Percentiles rank a stretch among this genome's conserved stretches.
These are phyloP conservation scores for Sporisorium graminicola DNA, from an alignment of 1,284 basidiomycete genomes.

Conservation along the genomic window DNA sequence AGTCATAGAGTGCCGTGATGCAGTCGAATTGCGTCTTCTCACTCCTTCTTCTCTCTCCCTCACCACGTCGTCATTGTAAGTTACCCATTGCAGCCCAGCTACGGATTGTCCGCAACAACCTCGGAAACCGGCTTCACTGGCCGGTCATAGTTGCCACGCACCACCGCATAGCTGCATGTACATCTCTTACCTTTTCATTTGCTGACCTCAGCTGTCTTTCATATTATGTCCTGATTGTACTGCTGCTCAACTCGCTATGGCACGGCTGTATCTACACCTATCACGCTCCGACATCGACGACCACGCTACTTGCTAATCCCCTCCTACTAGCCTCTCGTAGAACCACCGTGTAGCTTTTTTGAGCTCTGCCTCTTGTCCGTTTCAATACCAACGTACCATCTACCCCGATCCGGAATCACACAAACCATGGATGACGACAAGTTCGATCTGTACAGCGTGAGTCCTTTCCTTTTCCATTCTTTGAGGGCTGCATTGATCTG, in stretches of 20 bases:
- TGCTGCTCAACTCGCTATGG: neutral
- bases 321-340: neutral
- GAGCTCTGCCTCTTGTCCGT: neutral
- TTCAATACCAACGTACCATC: conserved; percentile 1
- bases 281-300: neutral
- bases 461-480: conserved; percentile 10
- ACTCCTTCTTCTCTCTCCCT: neutral
- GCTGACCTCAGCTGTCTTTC: conserved; percentile 2
- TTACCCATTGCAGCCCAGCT: conserved; percentile 6
- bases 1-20: neutral
- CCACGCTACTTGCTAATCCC: too few species aligned
- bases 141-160: neutral
- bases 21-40: neutral
- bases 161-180: neutral
- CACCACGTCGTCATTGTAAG: conserved; percentile 23
- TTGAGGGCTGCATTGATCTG: neutral
- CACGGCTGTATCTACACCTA: conserved; percentile 1
- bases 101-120: neutral
- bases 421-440: conserved; percentile 54
- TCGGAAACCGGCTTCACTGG: too few species aligned
- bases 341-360: conserved; percentile 1
- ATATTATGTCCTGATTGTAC: neutral
- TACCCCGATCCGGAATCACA: neutral
- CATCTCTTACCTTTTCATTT: neutral
- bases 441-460: conserved; percentile 62